Percentiles rank a stretch among this genome's conserved stretches.
These are phyloP conservation scores for Botrytis squamosa DNA, from an alignment of 2,329 filamentous ascomycete species.

Conservation along the genomic window DNA sequence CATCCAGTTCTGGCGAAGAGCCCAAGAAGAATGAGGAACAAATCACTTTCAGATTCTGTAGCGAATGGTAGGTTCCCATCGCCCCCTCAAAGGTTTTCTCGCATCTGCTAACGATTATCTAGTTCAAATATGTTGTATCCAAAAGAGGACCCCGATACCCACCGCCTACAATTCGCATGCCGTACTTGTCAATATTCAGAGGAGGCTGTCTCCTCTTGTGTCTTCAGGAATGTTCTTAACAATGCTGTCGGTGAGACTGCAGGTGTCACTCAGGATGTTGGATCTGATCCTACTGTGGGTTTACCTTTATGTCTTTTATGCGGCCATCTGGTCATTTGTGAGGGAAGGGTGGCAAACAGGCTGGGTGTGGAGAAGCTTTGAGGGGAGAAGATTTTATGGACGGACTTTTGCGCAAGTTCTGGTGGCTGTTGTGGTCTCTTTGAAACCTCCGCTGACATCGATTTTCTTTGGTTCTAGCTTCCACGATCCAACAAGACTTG, in stretches of 20 bases:
- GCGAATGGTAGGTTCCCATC: slow-evolving; percentile 69
- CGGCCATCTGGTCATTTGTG: slow-evolving; percentile 47
- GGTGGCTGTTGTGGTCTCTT: slow-evolving; percentile 21
- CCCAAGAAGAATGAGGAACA: slow-evolving; percentile 61
- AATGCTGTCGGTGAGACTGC: slow-evolving; percentile 92
- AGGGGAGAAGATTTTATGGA: slow-evolving; percentile 14
- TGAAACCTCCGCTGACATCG: slow-evolving; percentile 41
- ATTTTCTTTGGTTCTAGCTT: slow-evolving; percentile 62
- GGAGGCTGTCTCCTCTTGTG: slow-evolving; percentile 80
- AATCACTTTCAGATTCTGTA: slow-evolving; percentile 96
- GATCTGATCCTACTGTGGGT: slow-evolving; percentile 98
- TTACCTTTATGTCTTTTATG: slow-evolving; percentile 49
- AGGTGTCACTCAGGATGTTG: slow-evolving; percentile 95
- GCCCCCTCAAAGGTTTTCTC: slow-evolving; percentile 20
- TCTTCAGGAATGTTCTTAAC: slow-evolving; percentile 93
- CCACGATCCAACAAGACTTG: slow-evolving; percentile 85
- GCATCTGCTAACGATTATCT: slow-evolving; percentile 30
- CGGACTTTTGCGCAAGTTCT: neutral
- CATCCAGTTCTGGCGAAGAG: slow-evolving; percentile 49
- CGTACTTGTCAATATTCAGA: slow-evolving; percentile 93
- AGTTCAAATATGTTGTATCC: slow-evolving; percentile 97
- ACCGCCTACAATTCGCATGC: slow-evolving; percentile 90
- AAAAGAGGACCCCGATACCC: slow-evolving; percentile 83
- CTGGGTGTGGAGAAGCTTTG: neutral
- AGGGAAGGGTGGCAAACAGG: slow-evolving; percentile 22